These are phyloP conservation scores for Globisporangium paddicum DNA, from an alignment of 352 stramenopile species.

Conservation along the genomic window DNA sequence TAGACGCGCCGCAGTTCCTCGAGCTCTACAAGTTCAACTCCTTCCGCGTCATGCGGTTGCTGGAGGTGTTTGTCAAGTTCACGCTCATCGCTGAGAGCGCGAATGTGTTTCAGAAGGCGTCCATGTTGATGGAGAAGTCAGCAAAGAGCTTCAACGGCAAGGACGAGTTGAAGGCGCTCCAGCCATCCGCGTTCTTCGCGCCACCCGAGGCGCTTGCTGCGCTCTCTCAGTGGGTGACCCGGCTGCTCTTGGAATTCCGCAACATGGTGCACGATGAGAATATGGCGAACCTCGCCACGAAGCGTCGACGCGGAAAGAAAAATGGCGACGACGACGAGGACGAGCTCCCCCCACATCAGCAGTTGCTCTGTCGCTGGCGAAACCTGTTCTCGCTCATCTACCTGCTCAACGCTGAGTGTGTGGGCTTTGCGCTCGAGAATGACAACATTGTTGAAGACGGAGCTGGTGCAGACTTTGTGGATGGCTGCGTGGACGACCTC, in stretches of 20 bases:
- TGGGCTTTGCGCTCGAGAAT: conserved; percentile 59
- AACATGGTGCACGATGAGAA: conserved; percentile 28
- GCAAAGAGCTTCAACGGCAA: conserved; percentile 32
- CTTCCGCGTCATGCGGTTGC: conserved; percentile 56
- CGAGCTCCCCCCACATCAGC: conserved; percentile 25
- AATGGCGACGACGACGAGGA: conserved; percentile 12
- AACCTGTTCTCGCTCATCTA: conserved; percentile 70
- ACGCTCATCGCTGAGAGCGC: conserved; percentile 45
- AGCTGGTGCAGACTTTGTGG: conserved; percentile 38
- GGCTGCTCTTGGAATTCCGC: conserved; percentile 46
- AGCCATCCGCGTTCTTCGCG: conserved; percentile 62
- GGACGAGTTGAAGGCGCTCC: conserved; percentile 38
- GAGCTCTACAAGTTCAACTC: conserved; percentile 42
- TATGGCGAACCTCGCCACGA: conserved; percentile 37
- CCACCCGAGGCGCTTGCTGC: conserved; percentile 35
- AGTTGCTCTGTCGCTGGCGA: conserved; percentile 53
- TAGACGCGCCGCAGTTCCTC: conserved; percentile 33
- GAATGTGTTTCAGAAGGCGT: conserved; percentile 43
- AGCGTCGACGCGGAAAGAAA: conserved; percentile 41
- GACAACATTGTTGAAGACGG: conserved; percentile 33
- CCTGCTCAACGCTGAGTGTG: conserved; percentile 51
- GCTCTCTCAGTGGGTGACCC: conserved; percentile 50
- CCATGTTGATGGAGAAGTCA: conserved; percentile 38
- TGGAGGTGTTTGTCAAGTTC: conserved; percentile 72
- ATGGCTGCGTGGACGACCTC: conserved; percentile 40